Evolutionary conservation across 352 stramenopile species (phyloP).

Genomic region (Globisporangium megalacanthum): DNA sequence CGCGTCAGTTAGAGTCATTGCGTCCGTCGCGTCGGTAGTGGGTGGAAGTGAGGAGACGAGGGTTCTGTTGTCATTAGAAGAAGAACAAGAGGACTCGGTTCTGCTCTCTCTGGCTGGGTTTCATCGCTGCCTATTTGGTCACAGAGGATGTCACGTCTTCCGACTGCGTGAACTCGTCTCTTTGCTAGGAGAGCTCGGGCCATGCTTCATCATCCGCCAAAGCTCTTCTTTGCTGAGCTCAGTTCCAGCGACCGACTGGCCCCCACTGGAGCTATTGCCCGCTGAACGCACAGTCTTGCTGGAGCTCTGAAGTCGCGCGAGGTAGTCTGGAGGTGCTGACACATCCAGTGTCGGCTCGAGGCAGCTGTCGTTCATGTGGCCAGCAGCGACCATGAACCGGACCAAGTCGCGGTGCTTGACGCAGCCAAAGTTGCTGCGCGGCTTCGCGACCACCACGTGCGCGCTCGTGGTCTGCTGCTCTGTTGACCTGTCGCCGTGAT

Average conservation of each 20-base stretch:
- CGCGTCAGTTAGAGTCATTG: conserved; percentile 16
- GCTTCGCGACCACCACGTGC: conserved; percentile 6
- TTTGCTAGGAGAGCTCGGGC: conserved; percentile 3
- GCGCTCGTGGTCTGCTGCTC: conserved; percentile 7
- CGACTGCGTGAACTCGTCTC: background rate
- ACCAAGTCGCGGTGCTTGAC: conserved; percentile 37
- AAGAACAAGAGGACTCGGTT: background rate
- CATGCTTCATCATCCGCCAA: conserved; percentile 27
- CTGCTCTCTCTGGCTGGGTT: background rate
- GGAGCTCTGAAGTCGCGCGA: conserved; percentile 9
- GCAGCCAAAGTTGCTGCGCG: conserved; percentile 23
- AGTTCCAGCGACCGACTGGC: background rate
- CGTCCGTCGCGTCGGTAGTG: background rate
- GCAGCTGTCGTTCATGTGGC: conserved; percentile 27
- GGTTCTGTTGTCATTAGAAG: background rate
- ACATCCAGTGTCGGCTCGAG: conserved; percentile 16
- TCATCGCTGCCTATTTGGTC: too few species aligned
- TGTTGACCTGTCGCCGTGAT: background rate
- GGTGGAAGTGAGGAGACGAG: background rate
- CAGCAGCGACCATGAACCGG: conserved; percentile 39
- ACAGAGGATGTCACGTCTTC: too few species aligned
- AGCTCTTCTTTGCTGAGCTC: conserved; percentile 16
- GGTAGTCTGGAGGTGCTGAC: conserved; percentile 25
- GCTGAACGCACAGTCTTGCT: background rate
- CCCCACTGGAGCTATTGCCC: background rate